A percentile compares a stretch with the other conserved stretches of the same genome.
Evolutionary conservation across 352 stramenopile genomes (phyloP).

Genomic region (Phytophthora idaei): DNA sequence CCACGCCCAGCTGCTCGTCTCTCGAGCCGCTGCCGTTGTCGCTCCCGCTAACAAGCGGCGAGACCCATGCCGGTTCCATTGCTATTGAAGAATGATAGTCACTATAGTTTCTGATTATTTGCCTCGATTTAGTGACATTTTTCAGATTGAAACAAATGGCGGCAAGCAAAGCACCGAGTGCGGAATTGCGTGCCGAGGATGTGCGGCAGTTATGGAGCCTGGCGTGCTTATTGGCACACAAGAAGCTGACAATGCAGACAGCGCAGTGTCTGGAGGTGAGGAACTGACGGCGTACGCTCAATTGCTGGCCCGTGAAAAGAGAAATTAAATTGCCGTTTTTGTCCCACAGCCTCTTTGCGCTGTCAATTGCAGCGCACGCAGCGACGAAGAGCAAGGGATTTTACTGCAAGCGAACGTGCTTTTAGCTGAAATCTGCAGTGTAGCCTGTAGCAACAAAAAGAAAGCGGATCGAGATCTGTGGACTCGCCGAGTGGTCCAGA

Average conservation of each 20-base stretch:
- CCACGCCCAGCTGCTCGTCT: conserved; percentile 56
- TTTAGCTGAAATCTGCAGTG: conserved; percentile 63
- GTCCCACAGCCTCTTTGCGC: conserved; percentile 40
- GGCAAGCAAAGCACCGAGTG: conserved; percentile 4
- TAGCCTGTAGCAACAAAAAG: conserved; percentile 42
- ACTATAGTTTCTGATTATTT: neutral
- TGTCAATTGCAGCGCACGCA: conserved; percentile 20
- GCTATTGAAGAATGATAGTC: conserved; percentile 19
- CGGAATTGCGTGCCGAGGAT: conserved; percentile 33
- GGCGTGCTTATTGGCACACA: conserved; percentile 47
- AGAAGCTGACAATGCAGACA: conserved; percentile 47
- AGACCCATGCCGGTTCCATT: conserved; percentile 23
- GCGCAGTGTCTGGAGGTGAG: conserved; percentile 58
- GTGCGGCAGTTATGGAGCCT: conserved; percentile 70
- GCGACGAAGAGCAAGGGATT: conserved; percentile 28
- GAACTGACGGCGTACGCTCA: neutral
- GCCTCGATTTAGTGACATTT: conserved; percentile 13
- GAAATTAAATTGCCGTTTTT: conserved; percentile 4
- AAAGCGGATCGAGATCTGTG: conserved; percentile 58
- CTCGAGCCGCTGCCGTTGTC: conserved; percentile 15
- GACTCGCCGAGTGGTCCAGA: conserved; percentile 52
- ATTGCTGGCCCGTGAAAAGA: neutral
- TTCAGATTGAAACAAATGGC: conserved; percentile 19
- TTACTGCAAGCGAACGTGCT: conserved; percentile 47
- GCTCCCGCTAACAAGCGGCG: conserved; percentile 6